A percentile compares a stretch with the other conserved stretches of the same genome.
Evolutionary conservation across 495 filamentous ascomycete genomes (phyloP).

Genomic region (Corynascus novoguineensis): DNA sequence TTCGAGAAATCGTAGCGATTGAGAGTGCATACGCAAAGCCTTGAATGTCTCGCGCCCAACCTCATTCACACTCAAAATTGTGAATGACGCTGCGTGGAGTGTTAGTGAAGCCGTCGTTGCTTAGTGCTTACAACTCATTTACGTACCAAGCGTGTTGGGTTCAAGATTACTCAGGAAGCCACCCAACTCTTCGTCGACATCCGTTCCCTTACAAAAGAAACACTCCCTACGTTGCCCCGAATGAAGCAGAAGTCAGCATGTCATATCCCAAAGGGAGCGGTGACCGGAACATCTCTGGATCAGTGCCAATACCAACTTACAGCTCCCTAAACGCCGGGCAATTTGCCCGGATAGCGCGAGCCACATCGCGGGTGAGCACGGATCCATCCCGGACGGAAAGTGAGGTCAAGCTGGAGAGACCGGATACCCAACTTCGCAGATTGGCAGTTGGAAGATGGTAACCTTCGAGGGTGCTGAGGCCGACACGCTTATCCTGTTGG

Average conservation of each 20-base stretch:
- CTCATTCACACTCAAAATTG: conserved; percentile 47
- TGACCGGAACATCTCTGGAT: not conserved
- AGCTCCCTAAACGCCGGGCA: conserved; percentile 60
- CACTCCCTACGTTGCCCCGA: conserved; percentile 35
- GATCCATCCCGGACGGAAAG: conserved; percentile 55
- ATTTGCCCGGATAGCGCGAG: conserved; percentile 47
- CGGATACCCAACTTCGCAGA: conserved; percentile 35
- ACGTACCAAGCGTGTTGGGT: conserved; percentile 49
- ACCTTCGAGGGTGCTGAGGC: conserved; percentile 47
- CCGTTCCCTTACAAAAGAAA: conserved; percentile 37
- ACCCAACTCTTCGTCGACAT: conserved; percentile 51
- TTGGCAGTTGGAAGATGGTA: conserved; percentile 22
- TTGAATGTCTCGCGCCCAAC: conserved; percentile 52
- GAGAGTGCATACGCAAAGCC: conserved; percentile 52
- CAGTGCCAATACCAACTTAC: conserved; percentile 13
- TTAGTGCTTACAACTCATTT: not conserved
- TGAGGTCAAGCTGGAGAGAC: conserved; percentile 33
- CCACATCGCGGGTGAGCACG: conserved; percentile 48
- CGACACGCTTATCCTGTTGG: conserved; percentile 23
- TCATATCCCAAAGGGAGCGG: not conserved
- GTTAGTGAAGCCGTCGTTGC: not conserved
- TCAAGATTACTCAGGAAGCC: conserved; percentile 53
- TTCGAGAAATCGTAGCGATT: conserved; percentile 52
- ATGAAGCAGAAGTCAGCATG: not conserved
- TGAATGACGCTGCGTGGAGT: conserved; percentile 40